Percentiles rank a stretch among this genome's conserved stretches.
Conservation (phyloP, 352 stramenopile genomes). For the Globisporangium heterothallicum region DNA sequence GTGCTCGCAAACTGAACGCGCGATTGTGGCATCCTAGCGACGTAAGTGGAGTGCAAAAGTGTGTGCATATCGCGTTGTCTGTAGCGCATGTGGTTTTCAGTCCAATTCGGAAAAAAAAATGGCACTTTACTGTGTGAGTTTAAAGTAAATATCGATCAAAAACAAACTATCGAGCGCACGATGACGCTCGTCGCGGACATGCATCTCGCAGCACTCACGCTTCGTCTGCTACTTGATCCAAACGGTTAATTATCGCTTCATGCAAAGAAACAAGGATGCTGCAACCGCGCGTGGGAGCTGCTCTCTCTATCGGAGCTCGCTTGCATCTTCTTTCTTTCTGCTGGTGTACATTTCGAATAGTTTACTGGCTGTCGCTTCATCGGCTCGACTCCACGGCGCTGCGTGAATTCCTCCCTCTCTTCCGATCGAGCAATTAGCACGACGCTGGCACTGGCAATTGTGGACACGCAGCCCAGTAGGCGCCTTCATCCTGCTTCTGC, state of each 20-base stretch:
- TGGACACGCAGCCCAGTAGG: slow-evolving; percentile 49
- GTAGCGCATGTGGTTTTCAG: too few relatives aligned
- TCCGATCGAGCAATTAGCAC: too few relatives aligned
- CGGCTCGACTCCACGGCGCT: too few relatives aligned
- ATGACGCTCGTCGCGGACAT: too few relatives aligned
- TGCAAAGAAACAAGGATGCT: neutral
- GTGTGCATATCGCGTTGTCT: too few relatives aligned
- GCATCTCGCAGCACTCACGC: too few relatives aligned
- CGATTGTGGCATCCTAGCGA: too few relatives aligned
- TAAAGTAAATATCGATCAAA: slow-evolving; percentile 1
- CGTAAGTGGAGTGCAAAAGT: too few relatives aligned
- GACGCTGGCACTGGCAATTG: slow-evolving; percentile 43
- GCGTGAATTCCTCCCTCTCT: too few relatives aligned
- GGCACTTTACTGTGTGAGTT: neutral
- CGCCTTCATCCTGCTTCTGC: slow-evolving; percentile 45
- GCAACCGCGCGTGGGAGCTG: too few relatives aligned
- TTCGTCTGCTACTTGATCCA: neutral
- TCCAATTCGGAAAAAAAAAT: neutral
- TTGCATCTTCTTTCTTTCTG: neutral
- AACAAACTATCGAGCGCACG: neutral
- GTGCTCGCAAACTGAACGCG: too few relatives aligned
- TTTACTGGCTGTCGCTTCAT: neutral
- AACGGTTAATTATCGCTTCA: neutral
- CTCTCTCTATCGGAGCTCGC: neutral
- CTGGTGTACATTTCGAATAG: neutral